These are phyloP conservation scores for Boletus sp. DNA, from an alignment of 768 basidiomycete genomes.

Conservation along the genomic window DNA sequence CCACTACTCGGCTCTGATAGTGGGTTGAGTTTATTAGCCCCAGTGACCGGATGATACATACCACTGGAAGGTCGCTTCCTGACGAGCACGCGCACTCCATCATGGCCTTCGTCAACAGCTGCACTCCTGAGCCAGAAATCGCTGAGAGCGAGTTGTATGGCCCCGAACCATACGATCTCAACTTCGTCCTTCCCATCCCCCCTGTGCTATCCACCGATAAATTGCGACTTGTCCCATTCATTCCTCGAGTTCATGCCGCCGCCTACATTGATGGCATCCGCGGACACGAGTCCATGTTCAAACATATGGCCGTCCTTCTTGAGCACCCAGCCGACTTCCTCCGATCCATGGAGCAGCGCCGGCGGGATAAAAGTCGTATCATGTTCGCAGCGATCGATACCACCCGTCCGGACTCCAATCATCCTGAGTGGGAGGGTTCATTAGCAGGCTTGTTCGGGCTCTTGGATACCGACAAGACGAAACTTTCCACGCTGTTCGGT, in stretches of 20 bases:
- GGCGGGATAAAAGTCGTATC: not conserved
- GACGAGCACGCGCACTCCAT: too few species aligned
- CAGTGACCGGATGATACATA: too few species aligned
- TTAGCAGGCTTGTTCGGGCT: constrained; percentile 40
- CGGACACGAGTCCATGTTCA: constrained; percentile 22
- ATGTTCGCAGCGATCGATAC: constrained; percentile 34
- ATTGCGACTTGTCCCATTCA: constrained; percentile 21
- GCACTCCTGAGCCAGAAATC: constrained; percentile 8
- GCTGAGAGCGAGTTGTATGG: constrained; percentile 18
- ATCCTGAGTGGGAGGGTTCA: constrained; percentile 28
- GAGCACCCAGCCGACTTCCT: constrained; percentile 13
- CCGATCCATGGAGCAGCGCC: constrained; percentile 9
- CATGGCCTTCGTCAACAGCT: constrained; percentile 24
- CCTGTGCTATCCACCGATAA: constrained; percentile 14
- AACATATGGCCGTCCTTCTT: constrained; percentile 10
- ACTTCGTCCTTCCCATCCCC: constrained; percentile 17
- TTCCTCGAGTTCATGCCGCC: constrained; percentile 19
- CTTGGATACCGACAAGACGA: constrained; percentile 17
- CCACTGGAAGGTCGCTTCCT: too few species aligned
- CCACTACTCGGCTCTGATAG: not conserved
- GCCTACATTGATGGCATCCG: constrained; percentile 17
- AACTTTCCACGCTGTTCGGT: constrained; percentile 34
- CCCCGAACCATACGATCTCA: constrained; percentile 29
- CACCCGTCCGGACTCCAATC: constrained; percentile 26
- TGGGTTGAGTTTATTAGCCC: not conserved